Conservation (phyloP, 73 alveolate genomes). For the Blepharisma stoltei region DNA sequence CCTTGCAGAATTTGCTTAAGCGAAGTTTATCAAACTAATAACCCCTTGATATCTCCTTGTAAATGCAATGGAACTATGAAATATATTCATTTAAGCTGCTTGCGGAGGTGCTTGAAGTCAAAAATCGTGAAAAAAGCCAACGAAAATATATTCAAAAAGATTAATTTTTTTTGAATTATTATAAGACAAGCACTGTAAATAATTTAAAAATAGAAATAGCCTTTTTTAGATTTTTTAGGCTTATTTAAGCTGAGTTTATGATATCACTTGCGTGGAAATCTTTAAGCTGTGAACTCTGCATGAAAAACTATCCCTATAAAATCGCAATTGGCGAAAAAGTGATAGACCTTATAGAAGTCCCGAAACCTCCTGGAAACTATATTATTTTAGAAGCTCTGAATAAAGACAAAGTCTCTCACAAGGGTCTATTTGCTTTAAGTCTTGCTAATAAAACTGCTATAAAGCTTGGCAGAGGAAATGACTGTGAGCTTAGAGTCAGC, state of each 20-base stretch:
- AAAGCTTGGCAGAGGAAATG: constrained; percentile 57
- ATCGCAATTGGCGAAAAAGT: not conserved
- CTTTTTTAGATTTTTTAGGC: no score
- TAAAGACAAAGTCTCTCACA: constrained; percentile 20
- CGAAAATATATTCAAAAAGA: no score
- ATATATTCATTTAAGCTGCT: constrained; percentile 44
- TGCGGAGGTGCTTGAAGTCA: not conserved
- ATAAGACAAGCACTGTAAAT: no score
- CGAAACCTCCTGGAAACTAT: constrained; percentile 25
- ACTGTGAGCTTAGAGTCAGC: constrained; percentile 56
- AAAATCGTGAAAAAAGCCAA: not conserved
- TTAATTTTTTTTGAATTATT: no score
- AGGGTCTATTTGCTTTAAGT: not conserved
- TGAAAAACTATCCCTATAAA: constrained; percentile 11
- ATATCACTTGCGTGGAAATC: not conserved
- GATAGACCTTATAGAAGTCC: constrained; percentile 26
- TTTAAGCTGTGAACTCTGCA: constrained; percentile 26
- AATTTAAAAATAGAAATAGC: no score
- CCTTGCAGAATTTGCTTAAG: constrained; percentile 41
- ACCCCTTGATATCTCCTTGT: constrained; percentile 54
- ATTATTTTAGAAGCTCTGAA: constrained; percentile 5
- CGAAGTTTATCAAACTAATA: constrained; percentile 17
- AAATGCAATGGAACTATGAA: constrained; percentile 50
- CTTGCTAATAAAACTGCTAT: not conserved
- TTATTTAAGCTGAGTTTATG: not conserved